Base-by-base conservation (phyloP, 2,329 filamentous ascomycete genomes). In the Niveomyces coronatus region DNA sequence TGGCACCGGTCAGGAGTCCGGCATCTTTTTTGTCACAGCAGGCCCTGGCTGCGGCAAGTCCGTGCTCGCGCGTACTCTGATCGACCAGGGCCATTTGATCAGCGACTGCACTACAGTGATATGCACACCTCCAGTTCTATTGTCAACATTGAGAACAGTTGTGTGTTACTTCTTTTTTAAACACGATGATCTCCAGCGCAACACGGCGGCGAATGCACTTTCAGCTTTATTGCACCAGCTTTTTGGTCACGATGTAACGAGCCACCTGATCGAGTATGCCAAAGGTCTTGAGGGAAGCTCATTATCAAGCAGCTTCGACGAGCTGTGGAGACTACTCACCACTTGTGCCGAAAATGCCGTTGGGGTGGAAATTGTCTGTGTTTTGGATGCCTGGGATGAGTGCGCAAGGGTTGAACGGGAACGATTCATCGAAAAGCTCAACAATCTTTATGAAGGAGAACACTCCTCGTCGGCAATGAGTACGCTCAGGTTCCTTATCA, bases 21-120 rank as follows among this genome's bases (percentile, higher is more conserved):
- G 19, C 4, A 8, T 38, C 7, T 38, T 38, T 17, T 32, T 28
- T 28, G 16, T 38, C 11, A 26, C 57, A 11, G 60, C 60, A 1
- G 57, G 61, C 38, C 58, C 58, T 14, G 60, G 60, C 19, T 63
- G 57, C 41, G 59, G 61, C 5, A 64, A 63, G 42, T 63, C 59
- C 17, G 60, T 63, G 1, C 48, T 64, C 1, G 43, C 57, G 0
- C 53, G 47, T 45, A 54, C 50, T 3, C 47, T 64, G 1, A 47
- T 63, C 9, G 53, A 63, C 32, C 19, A 52, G 2, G 45, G 29
- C 15, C 29, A 52, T 20, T 41, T 61, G 7, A 31, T 37, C 14
- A 40, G 8, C 22, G 37, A 28, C 7, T 37, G 10, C 4, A 17
- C 28, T 5, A 38, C 29, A 16, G 24, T 38, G 3, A 22, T n/a